Evolutionary conservation across 192 early-diverging fungal genomes (phyloP), one percentile per base, ranked within the genome.

Genomic region (Entomortierella parvispora): DNA sequence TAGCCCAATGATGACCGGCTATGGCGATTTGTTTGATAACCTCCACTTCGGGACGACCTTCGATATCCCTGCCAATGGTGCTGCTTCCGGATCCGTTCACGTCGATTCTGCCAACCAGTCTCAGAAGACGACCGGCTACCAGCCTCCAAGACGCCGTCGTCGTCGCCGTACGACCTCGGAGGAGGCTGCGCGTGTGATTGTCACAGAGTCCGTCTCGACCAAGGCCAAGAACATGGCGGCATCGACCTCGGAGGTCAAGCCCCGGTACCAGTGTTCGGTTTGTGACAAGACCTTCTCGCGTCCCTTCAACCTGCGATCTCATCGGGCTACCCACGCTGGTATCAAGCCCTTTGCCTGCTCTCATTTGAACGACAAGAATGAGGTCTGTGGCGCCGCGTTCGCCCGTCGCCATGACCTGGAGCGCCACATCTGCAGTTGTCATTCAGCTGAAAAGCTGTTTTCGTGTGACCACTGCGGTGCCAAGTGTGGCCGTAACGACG

Each of bases 271-370:
- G 48, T 77, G 74, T 42, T 45, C 40, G 4, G 65, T 71, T 12
- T 86, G 85, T 54, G 55, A 65, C 20, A 86, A 86, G 59, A 80
- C 84, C 1, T 90, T 89, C 63, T 90, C 89, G 17, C 80, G 90
- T 14, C 85, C 88, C 1, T 92, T 89, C 66, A 92, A 92, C 66
- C 72, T 92, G 54, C 90, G 91, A 43, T 90, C 88, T 0, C 91
- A 92, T 51, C 84, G 84, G 10, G 81, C 85, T 18, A 83, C 85
- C 0, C 91, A 92, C 51, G 87, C 86, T 25, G 87, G 85, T 42
- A 89, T 90, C 53, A 68, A 85, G 46, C 89, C 89, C 28, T 92
- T 83, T 72, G 69, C 52, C 1, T 92, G 91, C 82, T 69, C 81
- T 22, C 84, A 64, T 42, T 37, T 64, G 6, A 44, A 62, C 31